Evolutionary conservation across 78 protist genomes (phyloP).

Genomic region (Dictyostelium firmibasis): DNA sequence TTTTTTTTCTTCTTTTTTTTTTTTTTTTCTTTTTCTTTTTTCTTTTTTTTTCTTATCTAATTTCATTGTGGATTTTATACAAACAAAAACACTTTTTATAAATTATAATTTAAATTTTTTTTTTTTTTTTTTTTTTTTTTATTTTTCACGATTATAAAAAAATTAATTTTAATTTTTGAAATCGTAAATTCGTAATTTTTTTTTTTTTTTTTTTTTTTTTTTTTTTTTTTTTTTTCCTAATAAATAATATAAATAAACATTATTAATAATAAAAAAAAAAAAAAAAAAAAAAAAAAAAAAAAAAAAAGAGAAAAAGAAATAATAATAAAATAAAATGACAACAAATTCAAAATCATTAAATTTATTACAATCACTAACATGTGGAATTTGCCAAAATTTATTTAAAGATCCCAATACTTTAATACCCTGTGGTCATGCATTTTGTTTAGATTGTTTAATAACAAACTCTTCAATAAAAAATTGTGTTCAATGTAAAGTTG

Average conservation of each 20-base stretch:
- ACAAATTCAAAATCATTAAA: conserved; percentile 3
- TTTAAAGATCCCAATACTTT: conserved; percentile 20
- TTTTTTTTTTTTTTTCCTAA: too few species aligned
- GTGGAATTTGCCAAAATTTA: conserved; percentile 11
- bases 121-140: too few species aligned
- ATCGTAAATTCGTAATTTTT: background rate
- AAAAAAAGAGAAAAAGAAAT: background rate
- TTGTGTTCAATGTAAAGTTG: conserved; percentile 22
- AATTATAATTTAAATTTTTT: too few species aligned
- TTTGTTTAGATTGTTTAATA: conserved; percentile 4
- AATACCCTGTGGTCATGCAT: conserved; percentile 26
- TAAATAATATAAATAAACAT: too few species aligned
- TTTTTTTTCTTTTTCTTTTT: too few species aligned
- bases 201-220: too few species aligned
- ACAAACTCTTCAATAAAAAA: background rate
- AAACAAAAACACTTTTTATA: too few species aligned
- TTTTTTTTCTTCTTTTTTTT: too few species aligned
- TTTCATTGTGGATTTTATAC: too few species aligned
- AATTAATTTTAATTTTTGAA: too few species aligned
- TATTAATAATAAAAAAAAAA: too few species aligned
- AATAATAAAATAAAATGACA: background rate
- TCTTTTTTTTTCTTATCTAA: too few species aligned
- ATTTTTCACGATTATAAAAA: background rate
- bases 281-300: background rate
- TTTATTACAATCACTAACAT: conserved; percentile 28